Evolutionary conservation across 495 filamentous ascomycete genomes (phyloP).

Genomic region (Aspergillus haitiensis): DNA sequence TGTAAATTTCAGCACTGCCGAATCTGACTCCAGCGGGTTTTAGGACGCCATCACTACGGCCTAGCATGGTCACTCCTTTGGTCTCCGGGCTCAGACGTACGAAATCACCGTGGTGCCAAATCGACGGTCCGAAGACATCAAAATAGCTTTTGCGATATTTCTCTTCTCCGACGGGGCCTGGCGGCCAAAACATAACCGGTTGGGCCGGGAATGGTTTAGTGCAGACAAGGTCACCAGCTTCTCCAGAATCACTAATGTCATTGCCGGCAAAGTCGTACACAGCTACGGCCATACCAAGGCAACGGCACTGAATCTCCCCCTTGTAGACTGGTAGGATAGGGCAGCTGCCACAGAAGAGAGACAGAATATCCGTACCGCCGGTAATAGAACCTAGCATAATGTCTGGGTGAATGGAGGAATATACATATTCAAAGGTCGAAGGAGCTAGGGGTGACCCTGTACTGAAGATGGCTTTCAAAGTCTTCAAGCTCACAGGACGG

Average conservation of each 20-base stretch:
- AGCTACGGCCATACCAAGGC: slow-evolving; percentile 86
- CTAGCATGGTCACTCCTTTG: slow-evolving; percentile 80
- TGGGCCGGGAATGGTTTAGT: slow-evolving; percentile 84
- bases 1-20: slow-evolving; percentile 90
- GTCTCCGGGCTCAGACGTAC: slow-evolving; percentile 72
- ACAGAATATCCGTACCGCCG: slow-evolving; percentile 91
- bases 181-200: slow-evolving; percentile 80
- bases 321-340: slow-evolving; percentile 81
- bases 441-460: slow-evolving; percentile 90
- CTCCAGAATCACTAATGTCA: slow-evolving; percentile 53
- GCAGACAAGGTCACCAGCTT: slow-evolving; percentile 91
- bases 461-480: slow-evolving; percentile 77
- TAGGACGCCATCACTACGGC: slow-evolving; percentile 84
- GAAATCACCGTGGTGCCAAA: slow-evolving; percentile 98
- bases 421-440: slow-evolving; percentile 89
- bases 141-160: slow-evolving; percentile 87
- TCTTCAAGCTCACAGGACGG: slow-evolving; percentile 53
- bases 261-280: slow-evolving; percentile 66
- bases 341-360: slow-evolving; percentile 83
- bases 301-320: slow-evolving; percentile 88
- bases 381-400: slow-evolving; percentile 84
- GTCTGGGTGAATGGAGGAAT: slow-evolving; percentile 69
- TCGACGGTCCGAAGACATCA: slow-evolving; percentile 63
- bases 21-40: slow-evolving; percentile 88
- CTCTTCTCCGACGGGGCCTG: slow-evolving; percentile 61